Evolutionary conservation across 805 yeast genomes (phyloP).

Genomic region (Wickerhamiella domercqiae): DNA sequence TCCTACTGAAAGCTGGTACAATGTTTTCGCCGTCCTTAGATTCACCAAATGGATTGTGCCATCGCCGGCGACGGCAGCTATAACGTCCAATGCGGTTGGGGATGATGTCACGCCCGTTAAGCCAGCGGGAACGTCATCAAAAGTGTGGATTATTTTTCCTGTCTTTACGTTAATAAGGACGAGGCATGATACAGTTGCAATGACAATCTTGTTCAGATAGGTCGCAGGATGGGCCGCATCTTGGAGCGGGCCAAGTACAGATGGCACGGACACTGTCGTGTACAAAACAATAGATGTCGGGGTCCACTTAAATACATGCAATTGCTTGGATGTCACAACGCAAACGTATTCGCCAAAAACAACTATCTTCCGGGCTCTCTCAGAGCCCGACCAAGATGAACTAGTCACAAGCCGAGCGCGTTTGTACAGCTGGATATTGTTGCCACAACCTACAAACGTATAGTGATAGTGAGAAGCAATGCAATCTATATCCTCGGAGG

Average conservation of each 20-base stretch:
- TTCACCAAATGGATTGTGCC: constrained; percentile 59
- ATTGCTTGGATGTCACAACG: constrained; percentile 33
- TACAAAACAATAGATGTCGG: constrained; percentile 46
- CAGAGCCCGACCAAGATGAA: constrained; percentile 23
- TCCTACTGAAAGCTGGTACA: constrained; percentile 32
- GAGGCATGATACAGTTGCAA: constrained; percentile 55
- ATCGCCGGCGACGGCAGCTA: constrained; percentile 58
- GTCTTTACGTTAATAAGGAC: constrained; percentile 61
- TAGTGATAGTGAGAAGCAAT: constrained; percentile 71
- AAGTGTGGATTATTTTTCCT: constrained; percentile 50
- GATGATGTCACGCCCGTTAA: constrained; percentile 64
- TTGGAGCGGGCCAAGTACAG: constrained; percentile 57
- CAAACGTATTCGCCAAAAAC: constrained; percentile 70
- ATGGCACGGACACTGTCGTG: constrained; percentile 42
- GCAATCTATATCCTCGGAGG: constrained; percentile 52
- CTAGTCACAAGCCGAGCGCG: constrained; percentile 54
- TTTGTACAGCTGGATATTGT: constrained; percentile 58
- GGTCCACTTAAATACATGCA: constrained; percentile 41
- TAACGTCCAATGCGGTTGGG: constrained; percentile 62
- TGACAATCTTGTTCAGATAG: constrained; percentile 72
- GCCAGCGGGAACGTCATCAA: constrained; percentile 35
- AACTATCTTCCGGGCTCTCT: constrained; percentile 32
- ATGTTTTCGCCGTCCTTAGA: constrained; percentile 42
- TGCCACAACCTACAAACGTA: constrained; percentile 63
- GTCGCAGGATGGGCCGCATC: constrained; percentile 75